These are phyloP conservation scores for Baeospora myosura DNA, from an alignment of 1,284 basidiomycete genomes.

Conservation along the genomic window DNA sequence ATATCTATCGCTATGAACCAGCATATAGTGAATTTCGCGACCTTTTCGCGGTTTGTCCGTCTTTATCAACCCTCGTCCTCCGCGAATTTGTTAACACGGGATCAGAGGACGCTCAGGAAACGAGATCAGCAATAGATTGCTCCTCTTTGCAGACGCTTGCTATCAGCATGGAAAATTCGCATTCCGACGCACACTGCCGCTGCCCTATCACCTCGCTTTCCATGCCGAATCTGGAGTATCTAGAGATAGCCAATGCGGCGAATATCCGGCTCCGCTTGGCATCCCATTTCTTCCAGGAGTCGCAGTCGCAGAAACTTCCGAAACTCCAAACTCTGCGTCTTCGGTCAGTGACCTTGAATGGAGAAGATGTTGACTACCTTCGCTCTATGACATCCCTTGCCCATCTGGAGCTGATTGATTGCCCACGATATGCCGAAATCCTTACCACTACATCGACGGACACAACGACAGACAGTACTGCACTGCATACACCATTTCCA, in stretches of 20 bases:
- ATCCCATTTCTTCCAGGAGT: not conserved
- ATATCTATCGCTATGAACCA: constrained; percentile 13
- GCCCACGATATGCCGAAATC: too few species aligned
- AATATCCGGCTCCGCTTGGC: not conserved
- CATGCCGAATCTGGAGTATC: constrained; percentile 18
- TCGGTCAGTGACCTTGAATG: not conserved
- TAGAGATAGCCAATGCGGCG: constrained; percentile 14
- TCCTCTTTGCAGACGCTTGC: constrained; percentile 13
- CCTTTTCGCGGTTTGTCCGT: constrained; percentile 13
- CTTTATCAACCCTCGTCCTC: constrained; percentile 12
- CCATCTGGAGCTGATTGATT: too few species aligned
- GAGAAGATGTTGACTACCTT: not conserved
- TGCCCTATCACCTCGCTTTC: constrained; percentile 12
- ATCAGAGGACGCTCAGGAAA: not conserved
- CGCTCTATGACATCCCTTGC: too few species aligned
- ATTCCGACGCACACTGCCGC: constrained; percentile 8
- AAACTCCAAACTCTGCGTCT: constrained; percentile 9
- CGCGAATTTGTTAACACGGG: constrained; percentile 4
- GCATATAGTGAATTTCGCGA: constrained; percentile 11
- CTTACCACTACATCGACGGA: too few species aligned
- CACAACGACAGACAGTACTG: too few species aligned
- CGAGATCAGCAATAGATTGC: constrained; percentile 9
- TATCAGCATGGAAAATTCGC: constrained; percentile 12
- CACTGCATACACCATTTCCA: too few species aligned
- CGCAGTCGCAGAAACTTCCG: not conserved